Percentiles rank a stretch among this genome's conserved stretches.
Conservation (phyloP, 2,329 filamentous ascomycete genomes). For the Venturia oleaginea region DNA sequence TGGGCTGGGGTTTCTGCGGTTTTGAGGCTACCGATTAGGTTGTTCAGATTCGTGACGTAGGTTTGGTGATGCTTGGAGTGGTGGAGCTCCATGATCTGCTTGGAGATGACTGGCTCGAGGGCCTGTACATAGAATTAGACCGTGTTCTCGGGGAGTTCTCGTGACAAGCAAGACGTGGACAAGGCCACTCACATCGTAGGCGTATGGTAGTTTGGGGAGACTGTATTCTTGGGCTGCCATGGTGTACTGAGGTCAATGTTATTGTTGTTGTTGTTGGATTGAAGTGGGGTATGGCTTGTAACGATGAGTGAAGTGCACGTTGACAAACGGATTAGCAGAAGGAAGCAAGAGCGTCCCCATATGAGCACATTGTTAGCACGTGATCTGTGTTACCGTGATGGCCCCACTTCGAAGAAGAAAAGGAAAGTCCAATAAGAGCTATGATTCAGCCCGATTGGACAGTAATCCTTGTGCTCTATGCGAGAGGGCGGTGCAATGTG, state of each 20-base stretch:
- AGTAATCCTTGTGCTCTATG: neutral
- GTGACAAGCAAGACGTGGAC: too few relatives aligned
- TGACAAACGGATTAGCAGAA: neutral
- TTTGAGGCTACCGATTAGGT: conserved; percentile 51
- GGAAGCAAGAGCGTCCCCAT: neutral
- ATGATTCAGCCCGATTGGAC: neutral
- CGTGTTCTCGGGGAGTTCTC: neutral
- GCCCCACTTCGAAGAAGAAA: neutral
- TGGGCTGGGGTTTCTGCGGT: conserved; percentile 55
- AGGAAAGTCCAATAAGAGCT: neutral
- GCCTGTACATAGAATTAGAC: conserved; percentile 37
- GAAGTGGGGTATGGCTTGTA: neutral
- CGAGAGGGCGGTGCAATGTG: neutral
- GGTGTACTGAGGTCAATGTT: neutral
- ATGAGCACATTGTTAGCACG: neutral
- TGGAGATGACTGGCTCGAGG: conserved; percentile 64
- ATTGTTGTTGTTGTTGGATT: neutral
- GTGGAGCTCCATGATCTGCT: conserved; percentile 73
- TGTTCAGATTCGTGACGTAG: conserved; percentile 69
- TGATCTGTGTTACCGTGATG: neutral
- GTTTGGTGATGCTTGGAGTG: conserved; percentile 72
- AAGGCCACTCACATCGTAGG: conserved; percentile 53
- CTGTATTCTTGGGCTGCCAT: conserved; percentile 41
- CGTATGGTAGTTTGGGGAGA: conserved; percentile 58
- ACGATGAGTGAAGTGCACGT: too few relatives aligned